Evolutionary conservation across 345 rosid species (phyloP).

Genomic region (Toxicodendron radicans): DNA sequence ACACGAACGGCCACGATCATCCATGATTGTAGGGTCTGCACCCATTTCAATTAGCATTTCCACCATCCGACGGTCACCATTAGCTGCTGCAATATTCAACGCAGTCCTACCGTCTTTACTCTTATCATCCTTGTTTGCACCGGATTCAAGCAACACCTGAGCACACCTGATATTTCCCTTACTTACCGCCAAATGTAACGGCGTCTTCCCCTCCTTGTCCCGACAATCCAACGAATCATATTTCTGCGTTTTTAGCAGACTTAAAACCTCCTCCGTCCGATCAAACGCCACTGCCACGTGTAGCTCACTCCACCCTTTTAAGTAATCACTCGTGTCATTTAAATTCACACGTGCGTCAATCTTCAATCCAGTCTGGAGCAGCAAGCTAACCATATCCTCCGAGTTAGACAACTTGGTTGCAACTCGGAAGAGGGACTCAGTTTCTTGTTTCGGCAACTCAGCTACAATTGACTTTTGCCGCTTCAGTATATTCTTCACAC

Average conservation of each 20-base stretch:
- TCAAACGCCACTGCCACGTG: slow-evolving; percentile 34
- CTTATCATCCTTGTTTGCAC: slow-evolving; percentile 38
- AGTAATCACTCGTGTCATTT: slow-evolving; percentile 11
- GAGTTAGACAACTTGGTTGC: slow-evolving; percentile 40
- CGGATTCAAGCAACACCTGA: slow-evolving; percentile 37
- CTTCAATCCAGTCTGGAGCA: slow-evolving; percentile 45
- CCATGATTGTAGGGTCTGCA: slow-evolving; percentile 40
- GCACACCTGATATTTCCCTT: slow-evolving; percentile 38
- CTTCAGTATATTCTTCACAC: slow-evolving; percentile 46
- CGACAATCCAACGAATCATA: slow-evolving; percentile 33
- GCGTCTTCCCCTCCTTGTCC: slow-evolving; percentile 43
- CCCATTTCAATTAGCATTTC: slow-evolving; percentile 40
- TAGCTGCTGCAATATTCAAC: slow-evolving; percentile 35
- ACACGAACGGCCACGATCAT: slow-evolving; percentile 50
- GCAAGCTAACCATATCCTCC: slow-evolving; percentile 43
- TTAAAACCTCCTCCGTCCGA: slow-evolving; percentile 33
- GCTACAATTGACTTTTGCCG: slow-evolving; percentile 37
- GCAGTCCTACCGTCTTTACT: slow-evolving; percentile 41
- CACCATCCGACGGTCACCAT: slow-evolving; percentile 46
- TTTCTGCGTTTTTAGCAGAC: slow-evolving; percentile 16
- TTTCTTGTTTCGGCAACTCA: slow-evolving; percentile 32
- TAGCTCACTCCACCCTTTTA: slow-evolving; percentile 39
- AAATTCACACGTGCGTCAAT: slow-evolving; percentile 5
- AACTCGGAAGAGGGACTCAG: slow-evolving; percentile 43
- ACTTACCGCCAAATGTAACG: slow-evolving; percentile 40